Evolutionary conservation across 495 filamentous ascomycete genomes (phyloP), one percentile per base, ranked within the genome.

Genomic region (Bryoglossum gracile): DNA sequence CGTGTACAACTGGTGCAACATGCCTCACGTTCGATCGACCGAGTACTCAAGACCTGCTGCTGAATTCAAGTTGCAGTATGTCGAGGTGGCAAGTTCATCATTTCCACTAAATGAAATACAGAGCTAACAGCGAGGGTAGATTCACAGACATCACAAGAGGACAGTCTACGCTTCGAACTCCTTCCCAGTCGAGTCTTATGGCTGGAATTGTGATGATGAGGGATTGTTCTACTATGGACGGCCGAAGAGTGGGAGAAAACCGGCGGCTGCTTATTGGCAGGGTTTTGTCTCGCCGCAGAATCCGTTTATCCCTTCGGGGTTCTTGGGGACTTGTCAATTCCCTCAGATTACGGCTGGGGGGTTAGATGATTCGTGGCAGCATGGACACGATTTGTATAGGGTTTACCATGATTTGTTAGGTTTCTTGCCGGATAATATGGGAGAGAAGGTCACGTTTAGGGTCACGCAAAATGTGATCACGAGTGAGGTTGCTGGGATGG

Each of bases 401-500:
- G 79, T 85, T 9, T 87, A 87, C 58, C 69, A 77, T 50, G 68
- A 73, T 53, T 57, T 78, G 21, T 71, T 85, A 14, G 50, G 62
- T 17, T 82, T 84, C 57, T 63, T 85, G 16, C 81, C 81, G 3
- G 57, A 58, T 35, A 57, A 65, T 11, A 66, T 68, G 50, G 56
- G 68, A 11, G 46, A 61, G 35, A 65, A 63, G 24, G 63, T 77
- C 46, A 55, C 54, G 22, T 87, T 77, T 62, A 74, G 81, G 33
- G 81, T 84, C 14, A 85, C 82, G 0, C 77, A 78, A 46, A 86
- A 86, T 64, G 67, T 77, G 13, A 86, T 87, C 58, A 86, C 83
- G 8, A 78, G 74, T 54, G 79, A 87, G 59, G 81, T 86, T 16
- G 80, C 80, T 41, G 75, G 80, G 23, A 80, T 81, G 71, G 51